Conservation (phyloP, 306 rosid genomes). For the Cicer yamashitae region DNA sequence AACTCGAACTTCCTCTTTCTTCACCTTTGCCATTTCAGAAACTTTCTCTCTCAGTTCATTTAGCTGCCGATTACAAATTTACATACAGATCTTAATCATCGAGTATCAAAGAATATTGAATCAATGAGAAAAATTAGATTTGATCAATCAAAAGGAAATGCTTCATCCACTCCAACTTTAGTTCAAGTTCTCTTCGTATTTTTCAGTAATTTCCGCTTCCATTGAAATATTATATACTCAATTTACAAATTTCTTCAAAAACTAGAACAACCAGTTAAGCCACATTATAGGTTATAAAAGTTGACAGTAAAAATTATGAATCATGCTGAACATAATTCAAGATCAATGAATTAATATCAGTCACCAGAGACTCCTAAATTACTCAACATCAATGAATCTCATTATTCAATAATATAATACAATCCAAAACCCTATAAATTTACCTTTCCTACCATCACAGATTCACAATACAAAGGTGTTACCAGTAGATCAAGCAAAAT, state of each 20-base stretch:
- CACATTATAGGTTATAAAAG: neutral
- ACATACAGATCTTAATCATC: constrained; percentile 14
- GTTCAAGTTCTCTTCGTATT: neutral
- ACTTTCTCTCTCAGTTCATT: constrained; percentile 59
- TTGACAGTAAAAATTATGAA: neutral
- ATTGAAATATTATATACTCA: neutral
- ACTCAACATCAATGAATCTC: constrained; percentile 32
- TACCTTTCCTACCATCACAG: neutral
- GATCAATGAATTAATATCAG: neutral
- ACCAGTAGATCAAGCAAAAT: constrained; percentile 19
- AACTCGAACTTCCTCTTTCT: constrained; percentile 63
- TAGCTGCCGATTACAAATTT: constrained; percentile 56
- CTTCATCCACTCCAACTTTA: constrained; percentile 8
- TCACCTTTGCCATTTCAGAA: constrained; percentile 65
- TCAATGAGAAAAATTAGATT: constrained; percentile 15
- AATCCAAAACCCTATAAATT: constrained; percentile 2
- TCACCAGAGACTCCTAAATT: neutral
- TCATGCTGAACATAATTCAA: neutral
- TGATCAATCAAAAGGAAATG: constrained; percentile 18
- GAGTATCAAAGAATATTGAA: constrained; percentile 11
- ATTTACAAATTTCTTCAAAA: constrained; percentile 23
- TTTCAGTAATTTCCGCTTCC: constrained; percentile 31
- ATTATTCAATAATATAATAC: neutral
- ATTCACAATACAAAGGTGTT: neutral
- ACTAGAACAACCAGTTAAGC: neutral